Evolutionary conservation across 148 eudicot species (phyloP).

Genomic region (Talinum fruticosum): DNA sequence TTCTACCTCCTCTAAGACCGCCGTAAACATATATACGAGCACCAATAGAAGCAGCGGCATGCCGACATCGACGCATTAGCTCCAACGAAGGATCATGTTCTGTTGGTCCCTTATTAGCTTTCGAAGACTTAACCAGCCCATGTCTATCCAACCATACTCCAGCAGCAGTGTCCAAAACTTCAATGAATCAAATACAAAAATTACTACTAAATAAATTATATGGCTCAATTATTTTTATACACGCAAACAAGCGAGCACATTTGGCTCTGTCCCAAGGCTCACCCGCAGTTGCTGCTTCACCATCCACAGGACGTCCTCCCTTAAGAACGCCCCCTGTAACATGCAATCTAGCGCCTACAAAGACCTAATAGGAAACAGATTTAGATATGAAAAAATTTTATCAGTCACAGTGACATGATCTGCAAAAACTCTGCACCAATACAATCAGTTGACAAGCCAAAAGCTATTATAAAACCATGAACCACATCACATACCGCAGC

Average conservation of each 20-base stretch:
- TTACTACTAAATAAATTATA: slow-evolving; percentile 5
- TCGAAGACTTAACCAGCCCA: slow-evolving; percentile 86
- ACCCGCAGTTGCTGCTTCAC: slow-evolving; percentile 91
- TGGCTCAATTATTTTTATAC: not conserved
- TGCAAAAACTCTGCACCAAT: not conserved
- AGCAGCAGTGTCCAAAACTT: slow-evolving; percentile 98
- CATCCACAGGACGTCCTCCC: slow-evolving; percentile 89
- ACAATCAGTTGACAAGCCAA: not conserved
- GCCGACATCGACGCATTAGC: slow-evolving; percentile 92
- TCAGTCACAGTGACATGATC: not conserved
- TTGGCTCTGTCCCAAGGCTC: slow-evolving; percentile 16
- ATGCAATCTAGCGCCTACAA: slow-evolving; percentile 97
- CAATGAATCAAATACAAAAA: slow-evolving; percentile 16
- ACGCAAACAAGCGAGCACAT: slow-evolving; percentile 5
- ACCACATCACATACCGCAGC: slow-evolving; percentile 72
- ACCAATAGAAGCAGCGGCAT: slow-evolving; percentile 93
- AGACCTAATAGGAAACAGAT: slow-evolving; percentile 57
- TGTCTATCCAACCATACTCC: slow-evolving; percentile 96
- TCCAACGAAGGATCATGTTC: slow-evolving; percentile 73
- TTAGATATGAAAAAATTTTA: slow-evolving; percentile 17
- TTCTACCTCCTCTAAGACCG: slow-evolving; percentile 90
- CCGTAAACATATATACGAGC: slow-evolving; percentile 70
- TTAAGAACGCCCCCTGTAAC: slow-evolving; percentile 92
- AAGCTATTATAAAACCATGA: not conserved
- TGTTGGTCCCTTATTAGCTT: slow-evolving; percentile 48